Evolutionary conservation across 495 filamentous ascomycete genomes (phyloP), one percentile per base, ranked within the genome.

Genomic region (Pyrenula massariospora): DNA sequence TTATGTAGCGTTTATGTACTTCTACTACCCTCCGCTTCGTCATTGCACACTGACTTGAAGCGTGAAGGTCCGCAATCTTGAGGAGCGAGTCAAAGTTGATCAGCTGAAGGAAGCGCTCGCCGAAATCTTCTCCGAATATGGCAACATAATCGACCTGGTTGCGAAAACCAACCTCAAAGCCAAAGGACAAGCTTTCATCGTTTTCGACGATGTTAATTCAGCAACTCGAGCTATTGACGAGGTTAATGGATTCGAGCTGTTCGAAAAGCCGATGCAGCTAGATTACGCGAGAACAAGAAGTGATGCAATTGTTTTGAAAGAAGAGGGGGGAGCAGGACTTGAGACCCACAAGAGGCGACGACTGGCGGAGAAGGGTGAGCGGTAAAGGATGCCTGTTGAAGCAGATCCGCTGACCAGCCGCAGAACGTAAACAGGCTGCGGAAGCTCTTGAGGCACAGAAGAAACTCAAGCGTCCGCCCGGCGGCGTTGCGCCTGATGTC

Each of bases 131-230:
- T 81, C 81, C 50, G 89, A 96, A 65, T 96, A 90, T 70, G 93
- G 93, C 64, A 87, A 77, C 56, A 80, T 99, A 63, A 73, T 97
- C 62, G 93, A 99, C 57, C 82, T 99, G 57, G 81, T 97, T 55
- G 90, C 90, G 47, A 97, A 97, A 76, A 86, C 78, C 51, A 95
- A 92, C 66, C 74, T 97, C 31, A 90, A 88, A 65, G 87, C 89
- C 56, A 96, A 94, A 69, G 93, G 93, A 50, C 93, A 99, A 72
- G 93, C 93, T 3, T 99, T 99, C 68, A 74, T 99, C 56, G 91
- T 99, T 54, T 97, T 90, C 69, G 91, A 95, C 60, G 82, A 75
- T 54, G 73, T 82, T 23, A 84, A 91, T 49, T 78, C 86, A 0
- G 93, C 91, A 8, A 75, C 80, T 57, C 77, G 82, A 49, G 93